Conservation (phyloP, 2,329 filamentous ascomycete genomes). For the Aspergillus melleus region DNA sequence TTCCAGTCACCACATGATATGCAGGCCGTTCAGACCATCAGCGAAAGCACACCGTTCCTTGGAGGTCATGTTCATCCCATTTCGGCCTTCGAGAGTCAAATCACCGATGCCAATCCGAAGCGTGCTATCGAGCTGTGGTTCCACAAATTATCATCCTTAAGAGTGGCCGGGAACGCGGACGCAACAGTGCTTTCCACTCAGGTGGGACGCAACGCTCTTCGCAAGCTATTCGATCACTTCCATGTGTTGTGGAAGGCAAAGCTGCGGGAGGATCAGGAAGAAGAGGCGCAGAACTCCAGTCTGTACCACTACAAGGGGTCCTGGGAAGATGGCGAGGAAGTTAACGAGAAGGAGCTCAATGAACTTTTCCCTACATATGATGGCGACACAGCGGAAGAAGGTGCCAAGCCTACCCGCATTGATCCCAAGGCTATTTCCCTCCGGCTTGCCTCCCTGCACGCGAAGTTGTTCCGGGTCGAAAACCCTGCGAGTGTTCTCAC, state of each 20-base stretch:
- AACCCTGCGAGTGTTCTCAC: slow-evolving; percentile 31
- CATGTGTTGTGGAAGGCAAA: slow-evolving; percentile 79
- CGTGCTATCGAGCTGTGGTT: slow-evolving; percentile 37
- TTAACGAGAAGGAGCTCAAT: slow-evolving; percentile 71
- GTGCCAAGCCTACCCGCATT: slow-evolving; percentile 26
- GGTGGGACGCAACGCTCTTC: slow-evolving; percentile 56
- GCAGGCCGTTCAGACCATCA: slow-evolving; percentile 30
- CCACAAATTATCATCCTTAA: slow-evolving; percentile 39
- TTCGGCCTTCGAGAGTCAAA: slow-evolving; percentile 8
- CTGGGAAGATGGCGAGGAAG: slow-evolving; percentile 72
- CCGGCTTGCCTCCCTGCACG: slow-evolving; percentile 62
- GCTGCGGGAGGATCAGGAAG: slow-evolving; percentile 72
- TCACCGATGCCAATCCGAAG: slow-evolving; percentile 17
- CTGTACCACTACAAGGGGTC: slow-evolving; percentile 82
- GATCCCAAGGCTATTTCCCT: slow-evolving; percentile 59
- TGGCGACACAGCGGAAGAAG: slow-evolving; percentile 48
- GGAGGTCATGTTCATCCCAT: slow-evolving; percentile 28
- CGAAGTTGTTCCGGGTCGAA: slow-evolving; percentile 40
- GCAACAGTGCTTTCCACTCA: slow-evolving; percentile 38
- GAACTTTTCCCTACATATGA: slow-evolving; percentile 80
- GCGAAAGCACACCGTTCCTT: slow-evolving; percentile 41
- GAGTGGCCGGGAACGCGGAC: slow-evolving; percentile 35
- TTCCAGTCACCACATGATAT: slow-evolving; percentile 15
- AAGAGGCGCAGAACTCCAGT: slow-evolving; percentile 70
- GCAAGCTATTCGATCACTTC: slow-evolving; percentile 68